Evolutionary conservation across 2,329 filamentous ascomycete genomes (phyloP).

Genomic region (Alternaria longipes): DNA sequence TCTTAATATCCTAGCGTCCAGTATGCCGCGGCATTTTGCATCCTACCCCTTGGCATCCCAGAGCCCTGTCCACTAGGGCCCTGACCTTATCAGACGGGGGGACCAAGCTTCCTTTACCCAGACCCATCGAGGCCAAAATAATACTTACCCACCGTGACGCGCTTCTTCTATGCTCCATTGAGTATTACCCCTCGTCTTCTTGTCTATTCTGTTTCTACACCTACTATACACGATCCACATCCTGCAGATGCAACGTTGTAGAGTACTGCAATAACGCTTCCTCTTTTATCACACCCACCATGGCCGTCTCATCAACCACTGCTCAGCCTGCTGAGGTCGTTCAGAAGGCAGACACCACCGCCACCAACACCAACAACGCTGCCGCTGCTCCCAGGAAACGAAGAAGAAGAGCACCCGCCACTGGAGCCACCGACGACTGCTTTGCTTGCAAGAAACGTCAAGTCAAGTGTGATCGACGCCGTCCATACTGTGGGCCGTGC

Average conservation of each 20-base stretch:
- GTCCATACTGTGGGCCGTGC: slow-evolving; percentile 95
- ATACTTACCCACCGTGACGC: slow-evolving; percentile 52
- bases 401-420: slow-evolving; percentile 85
- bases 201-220: slow-evolving; percentile 47
- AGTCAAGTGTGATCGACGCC: slow-evolving; percentile 86
- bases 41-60: slow-evolving; percentile 44
- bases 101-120: slow-evolving; percentile 46
- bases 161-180: slow-evolving; percentile 49
- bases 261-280: slow-evolving; percentile 33
- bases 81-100: slow-evolving; percentile 50
- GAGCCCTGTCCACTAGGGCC: slow-evolving; percentile 38
- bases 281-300: slow-evolving; percentile 31
- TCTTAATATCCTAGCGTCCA: slow-evolving; percentile 44
- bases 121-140: slow-evolving; percentile 47
- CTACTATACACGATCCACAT: slow-evolving; percentile 44
- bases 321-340: slow-evolving; percentile 45
- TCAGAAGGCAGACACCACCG: slow-evolving; percentile 45
- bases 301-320: slow-evolving; percentile 46
- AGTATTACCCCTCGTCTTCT: slow-evolving; percentile 48
- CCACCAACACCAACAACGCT: slow-evolving; percentile 37
- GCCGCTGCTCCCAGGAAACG: slow-evolving; percentile 65
- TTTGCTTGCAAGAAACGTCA: slow-evolving; percentile 88
- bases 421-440: slow-evolving; percentile 92
- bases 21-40: slow-evolving; percentile 46
- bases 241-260: slow-evolving; percentile 45